Base-by-base conservation (phyloP, 768 basidiomycete species). In the Kwoniella dejecticola region DNA sequence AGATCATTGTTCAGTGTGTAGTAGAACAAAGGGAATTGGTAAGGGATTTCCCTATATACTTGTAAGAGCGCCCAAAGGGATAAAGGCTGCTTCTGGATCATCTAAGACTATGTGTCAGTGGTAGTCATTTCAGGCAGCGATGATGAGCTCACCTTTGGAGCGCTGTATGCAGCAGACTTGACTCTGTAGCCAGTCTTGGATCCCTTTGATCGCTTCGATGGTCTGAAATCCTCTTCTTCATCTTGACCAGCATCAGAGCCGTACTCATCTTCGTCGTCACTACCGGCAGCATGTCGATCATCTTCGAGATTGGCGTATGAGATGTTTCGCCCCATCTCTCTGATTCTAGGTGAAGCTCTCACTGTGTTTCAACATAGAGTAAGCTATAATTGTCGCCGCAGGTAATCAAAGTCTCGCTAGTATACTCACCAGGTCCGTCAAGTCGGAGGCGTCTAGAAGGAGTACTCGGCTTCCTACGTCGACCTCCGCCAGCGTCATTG, bases 1-100 rank as follows among this genome's bases (percentile, higher is more conserved):
- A 79, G 67, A 45, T 79, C 77, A 57, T 74, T 72, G 54, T 74
- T 77, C 38, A 77, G 61, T 8, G 74, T 74, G 66, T 76, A 73
- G 69, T 77, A 79, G 70, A 79, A 79, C 19, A 79, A 60, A 2
- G 77, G 77, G 70, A 67, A 79, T 0, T 58, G 60, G 26, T 70
- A 67, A 6, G 74, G 77, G 52, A 77, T 62, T 21, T 70, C 60
- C 7, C 66, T 65, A 58, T 76, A 74, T 12, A 66, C 62, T 45
- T 75, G 66, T 27, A 73, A 61, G 4, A 79, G 55, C 23, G 72
- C 68, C 45, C 67, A 74, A 6, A 79, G 61, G 11, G 76, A 76
- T 1, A 77, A 68, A 26, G 75, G 56, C 54, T 54, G 27, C 19
- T 63, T 59, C 17, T 40, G 12, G 23, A 44, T 41, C 49, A 44